These are phyloP conservation scores for Komagataella populi DNA, from an alignment of 805 yeast genomes.

Conservation along the genomic window DNA sequence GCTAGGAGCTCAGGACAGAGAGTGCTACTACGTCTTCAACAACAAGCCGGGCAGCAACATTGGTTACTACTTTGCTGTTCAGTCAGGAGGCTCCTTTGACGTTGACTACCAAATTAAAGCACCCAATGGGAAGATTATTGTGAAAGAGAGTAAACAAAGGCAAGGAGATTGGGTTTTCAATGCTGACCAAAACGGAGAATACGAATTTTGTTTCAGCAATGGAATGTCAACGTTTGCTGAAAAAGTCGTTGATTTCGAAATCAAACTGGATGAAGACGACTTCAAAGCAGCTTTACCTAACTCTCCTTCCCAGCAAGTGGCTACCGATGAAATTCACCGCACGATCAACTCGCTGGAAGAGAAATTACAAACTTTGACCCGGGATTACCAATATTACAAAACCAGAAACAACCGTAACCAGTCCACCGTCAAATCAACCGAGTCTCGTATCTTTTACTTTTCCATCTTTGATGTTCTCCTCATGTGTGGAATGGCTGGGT, in stretches of 20 bases:
- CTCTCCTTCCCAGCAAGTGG: conserved; percentile 38
- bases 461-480: conserved; percentile 51
- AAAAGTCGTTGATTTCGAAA: conserved; percentile 75
- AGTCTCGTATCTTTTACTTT: conserved; percentile 46
- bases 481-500: conserved; percentile 55
- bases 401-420: conserved; percentile 88
- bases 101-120: conserved; percentile 53
- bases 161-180: conserved; percentile 71
- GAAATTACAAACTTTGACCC: conserved; percentile 42
- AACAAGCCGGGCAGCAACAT: conserved; percentile 43
- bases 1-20: conserved; percentile 60
- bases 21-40: conserved; percentile 64
- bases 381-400: conserved; percentile 67
- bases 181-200: conserved; percentile 62
- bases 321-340: conserved; percentile 39
- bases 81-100: conserved; percentile 69
- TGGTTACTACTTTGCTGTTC: conserved; percentile 74
- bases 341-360: conserved; percentile 45
- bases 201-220: conserved; percentile 76
- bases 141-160: conserved; percentile 45
- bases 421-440: conserved; percentile 60
- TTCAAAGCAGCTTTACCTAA: conserved; percentile 53
- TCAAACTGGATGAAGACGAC: conserved; percentile 34
- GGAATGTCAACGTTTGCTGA: conserved; percentile 73
- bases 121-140: conserved; percentile 42